Evolutionary conservation across 2,329 filamentous ascomycete genomes (phyloP).

Genomic region (Fonsecaea multimorphosa): DNA sequence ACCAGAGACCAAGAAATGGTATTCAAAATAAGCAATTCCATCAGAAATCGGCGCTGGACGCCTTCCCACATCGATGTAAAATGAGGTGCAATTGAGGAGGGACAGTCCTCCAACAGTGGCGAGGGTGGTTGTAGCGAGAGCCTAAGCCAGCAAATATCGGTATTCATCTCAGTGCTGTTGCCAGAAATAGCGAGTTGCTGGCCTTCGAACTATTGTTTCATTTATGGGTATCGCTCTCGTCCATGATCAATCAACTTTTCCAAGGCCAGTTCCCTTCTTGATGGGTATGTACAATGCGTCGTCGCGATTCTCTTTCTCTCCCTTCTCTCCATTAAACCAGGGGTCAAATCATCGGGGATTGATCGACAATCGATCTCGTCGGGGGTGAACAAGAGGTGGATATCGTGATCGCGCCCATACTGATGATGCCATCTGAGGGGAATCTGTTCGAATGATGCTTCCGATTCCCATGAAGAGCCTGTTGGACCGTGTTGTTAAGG

Average conservation of each 20-base stretch:
- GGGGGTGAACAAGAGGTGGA: conserved; percentile 72
- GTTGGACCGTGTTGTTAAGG: conserved; percentile 1
- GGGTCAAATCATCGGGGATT: conserved; percentile 10
- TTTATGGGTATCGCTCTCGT: conserved; percentile 32
- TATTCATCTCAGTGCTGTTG: conserved; percentile 6
- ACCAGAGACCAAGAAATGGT: neutral
- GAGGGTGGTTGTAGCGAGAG: neutral
- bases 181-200: conserved; percentile 4
- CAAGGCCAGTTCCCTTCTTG: conserved; percentile 8
- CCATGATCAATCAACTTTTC: conserved; percentile 31
- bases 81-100: neutral
- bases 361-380: conserved; percentile 43
- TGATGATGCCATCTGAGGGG: conserved; percentile 75
- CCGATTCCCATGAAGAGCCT: conserved; percentile 98
- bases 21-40: neutral
- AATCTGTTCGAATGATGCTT: conserved; percentile 91
- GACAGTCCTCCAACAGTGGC: neutral
- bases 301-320: neutral
- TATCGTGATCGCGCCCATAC: conserved; percentile 77
- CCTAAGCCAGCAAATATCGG: neutral
- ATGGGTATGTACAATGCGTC: conserved; percentile 27
- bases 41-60: neutral
- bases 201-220: conserved; percentile 15
- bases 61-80: neutral
- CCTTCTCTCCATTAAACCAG: neutral